phyloP scores from a whole-genome alignment of 2,329 filamentous ascomycete species.

The Fusarium secorum region DNA sequence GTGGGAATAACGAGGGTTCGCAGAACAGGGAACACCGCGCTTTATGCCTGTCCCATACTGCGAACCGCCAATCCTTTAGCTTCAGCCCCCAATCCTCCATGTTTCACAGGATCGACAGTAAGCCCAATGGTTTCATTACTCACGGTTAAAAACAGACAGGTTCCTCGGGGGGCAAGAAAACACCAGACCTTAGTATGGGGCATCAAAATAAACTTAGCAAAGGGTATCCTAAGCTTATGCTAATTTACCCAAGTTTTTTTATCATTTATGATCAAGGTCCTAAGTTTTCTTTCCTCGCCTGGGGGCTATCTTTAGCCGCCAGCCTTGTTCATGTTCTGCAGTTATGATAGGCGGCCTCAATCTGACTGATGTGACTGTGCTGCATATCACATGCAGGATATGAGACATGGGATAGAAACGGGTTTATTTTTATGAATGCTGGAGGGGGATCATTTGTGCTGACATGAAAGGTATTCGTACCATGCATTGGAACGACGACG shows the following conservation, averaged over 20 bases:
- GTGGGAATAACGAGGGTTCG: not conserved
- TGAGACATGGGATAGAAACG: not conserved
- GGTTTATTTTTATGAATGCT: not conserved
- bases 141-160: not conserved
- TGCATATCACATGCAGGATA: not conserved
- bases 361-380: not conserved
- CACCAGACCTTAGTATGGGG: fast-evolving
- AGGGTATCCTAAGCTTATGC: not conserved
- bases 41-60: not conserved
- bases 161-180: fast-evolving
- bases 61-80: not conserved
- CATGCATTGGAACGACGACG: fast-evolving
- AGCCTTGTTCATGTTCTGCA: not conserved
- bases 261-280: not conserved
- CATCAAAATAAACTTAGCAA: fast-evolving
- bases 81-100: not conserved
- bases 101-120: not conserved
- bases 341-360: not conserved
- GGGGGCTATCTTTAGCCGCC: not conserved
- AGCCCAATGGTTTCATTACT: not conserved
- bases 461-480: not conserved
- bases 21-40: not conserved
- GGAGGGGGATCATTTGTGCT: not conserved
- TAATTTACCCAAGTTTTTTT: fast-evolving
- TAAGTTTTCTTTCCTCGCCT: not conserved